Evolutionary conservation across 2,329 filamentous ascomycete species (phyloP), one percentile per base, ranked within the genome.

Genomic region (Davidsoniella neocaledoniae): DNA sequence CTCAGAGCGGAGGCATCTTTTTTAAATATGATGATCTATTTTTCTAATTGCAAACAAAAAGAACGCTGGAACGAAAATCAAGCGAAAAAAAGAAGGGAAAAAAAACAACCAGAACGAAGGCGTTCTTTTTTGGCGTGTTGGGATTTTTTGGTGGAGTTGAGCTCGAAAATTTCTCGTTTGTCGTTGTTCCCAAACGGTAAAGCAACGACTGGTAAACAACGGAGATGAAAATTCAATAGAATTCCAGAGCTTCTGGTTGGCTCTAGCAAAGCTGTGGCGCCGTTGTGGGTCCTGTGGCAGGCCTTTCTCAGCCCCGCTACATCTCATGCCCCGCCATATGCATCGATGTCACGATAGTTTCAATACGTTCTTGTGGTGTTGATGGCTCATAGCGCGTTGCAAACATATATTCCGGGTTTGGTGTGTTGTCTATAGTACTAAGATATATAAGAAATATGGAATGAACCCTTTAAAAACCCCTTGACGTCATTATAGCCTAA

Each of bases 1-100:
- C 86, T 80, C 65, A 86, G 76, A 63, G 91, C 79, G 63, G 76
- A 76, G 67, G 86, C 81, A 93, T 94, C 62, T 83, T 71, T 44
- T 25, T 33, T 38, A 7, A 21, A 26, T 43, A 14, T 12, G 33
- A 25, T 48, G 37, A 41, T 44, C 43, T 39, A 25, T 40, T 26
- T 39, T 33, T 43, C 43, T 25, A 14, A 10, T 4, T 6, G 23
- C n/a, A 41, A 21, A 26, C n/a, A 19, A 7, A 37, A 46, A 36
- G 40, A 45, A 41, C 5, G 26, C 38, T 37, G 17, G 29, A 33
- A 44, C 12, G 26, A 17, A 17, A 17, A 41, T 37, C 23, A 42
- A 45, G 39, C 29, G 42, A 37, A 21, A 47, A n/a, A n/a, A 49
- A 44, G n/a, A 44, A 8, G 14, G n/a, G 7, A 17, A 21, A 43